A percentile compares a stretch with the other conserved stretches of the same genome.
Evolutionary conservation across 768 basidiomycete genomes (phyloP).

Genomic region (Leucosporidium scottii): DNA sequence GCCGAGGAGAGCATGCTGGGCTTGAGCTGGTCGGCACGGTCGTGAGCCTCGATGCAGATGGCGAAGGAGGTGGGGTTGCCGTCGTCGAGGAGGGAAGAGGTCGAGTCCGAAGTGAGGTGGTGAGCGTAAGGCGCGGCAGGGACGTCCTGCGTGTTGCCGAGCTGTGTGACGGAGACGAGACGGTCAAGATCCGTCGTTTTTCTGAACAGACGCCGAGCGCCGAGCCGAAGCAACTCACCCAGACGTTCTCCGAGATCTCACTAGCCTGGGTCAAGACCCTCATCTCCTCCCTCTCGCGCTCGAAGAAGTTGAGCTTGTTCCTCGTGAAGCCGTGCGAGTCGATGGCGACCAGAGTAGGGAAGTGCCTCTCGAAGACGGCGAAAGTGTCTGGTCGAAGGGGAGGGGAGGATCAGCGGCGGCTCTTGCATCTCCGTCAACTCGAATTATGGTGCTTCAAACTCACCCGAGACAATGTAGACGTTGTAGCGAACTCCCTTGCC

Average conservation of each 20-base stretch:
- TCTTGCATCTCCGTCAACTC: not conserved
- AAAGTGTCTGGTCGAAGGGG: conserved; percentile 39
- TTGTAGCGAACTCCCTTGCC: conserved; percentile 49
- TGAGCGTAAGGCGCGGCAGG: conserved; percentile 45
- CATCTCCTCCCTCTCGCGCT: conserved; percentile 84
- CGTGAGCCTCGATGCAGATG: conserved; percentile 82
- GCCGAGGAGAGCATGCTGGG: conserved; percentile 5
- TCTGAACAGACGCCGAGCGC: not conserved
- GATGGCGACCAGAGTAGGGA: conserved; percentile 41
- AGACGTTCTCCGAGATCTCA: conserved; percentile 53
- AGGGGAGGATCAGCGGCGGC: not conserved
- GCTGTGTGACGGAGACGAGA: conserved; percentile 37
- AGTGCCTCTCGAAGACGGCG: conserved; percentile 39
- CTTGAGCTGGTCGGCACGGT: conserved; percentile 48
- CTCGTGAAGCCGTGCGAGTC: conserved; percentile 37
- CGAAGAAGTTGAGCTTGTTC: conserved; percentile 61
- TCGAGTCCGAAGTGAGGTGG: conserved; percentile 34
- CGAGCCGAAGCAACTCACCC: conserved; percentile 32
- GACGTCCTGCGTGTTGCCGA: conserved; percentile 79
- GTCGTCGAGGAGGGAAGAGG: conserved; percentile 42
- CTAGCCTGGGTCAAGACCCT: conserved; percentile 72
- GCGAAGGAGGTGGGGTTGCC: conserved; percentile 60
- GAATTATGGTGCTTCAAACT: conserved; percentile 4
- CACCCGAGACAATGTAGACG: conserved; percentile 65
- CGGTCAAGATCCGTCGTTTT: not conserved